Evolutionary conservation across 441 rosid genomes (phyloP), one percentile per base, ranked within the genome.

Genomic region (Melastoma candidum): DNA sequence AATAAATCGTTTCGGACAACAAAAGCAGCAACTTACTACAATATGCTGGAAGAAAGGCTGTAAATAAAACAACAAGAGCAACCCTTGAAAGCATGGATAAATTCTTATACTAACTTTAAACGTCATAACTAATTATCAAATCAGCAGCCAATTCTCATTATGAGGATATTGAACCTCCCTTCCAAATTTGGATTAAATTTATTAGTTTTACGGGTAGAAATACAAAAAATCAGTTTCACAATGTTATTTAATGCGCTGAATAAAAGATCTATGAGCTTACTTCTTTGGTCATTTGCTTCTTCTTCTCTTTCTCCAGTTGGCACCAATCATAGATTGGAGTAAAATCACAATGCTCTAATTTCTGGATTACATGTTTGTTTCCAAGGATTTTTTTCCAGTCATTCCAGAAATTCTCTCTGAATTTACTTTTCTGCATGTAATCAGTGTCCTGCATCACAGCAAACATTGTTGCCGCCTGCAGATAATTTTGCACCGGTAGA

Each of bases 401-500:
- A 64, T 63, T 82, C 97, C 97, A 94, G 67, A 90, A 94, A 67
- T 94, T 94, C 51, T 90, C 93, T 61, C 74, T 79, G 76, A 94
- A 94, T 71, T 70, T 75, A 11, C 71, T 66, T 68, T 85, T 89
- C 62, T 77, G 84, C 79, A 79, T 76, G 67, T 90, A 90, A 59
- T 94, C 99, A 0, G 99, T 90, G 26, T 90, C 99, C 75, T 74
- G 76, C 99, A 94, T 94, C 66, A 94, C 90, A 2, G 90, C 99
- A 82, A 67, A 87, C 99, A 94, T 94, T 32, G 97, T 90, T 55
- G 99, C 99, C 63, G 87, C 97, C 97, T 94, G 85, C 78, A 81
- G 53, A 76, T 64, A 47, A 36, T 36, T 36, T 36, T 36, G 41
- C 8, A 36, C 41, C 41, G 8, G 6, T 4, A 36, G 8, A 36